Percentiles rank a stretch among this genome's conserved stretches.
phyloP scores from a whole-genome alignment of 768 basidiomycete species.

The Boletus insuetus region DNA sequence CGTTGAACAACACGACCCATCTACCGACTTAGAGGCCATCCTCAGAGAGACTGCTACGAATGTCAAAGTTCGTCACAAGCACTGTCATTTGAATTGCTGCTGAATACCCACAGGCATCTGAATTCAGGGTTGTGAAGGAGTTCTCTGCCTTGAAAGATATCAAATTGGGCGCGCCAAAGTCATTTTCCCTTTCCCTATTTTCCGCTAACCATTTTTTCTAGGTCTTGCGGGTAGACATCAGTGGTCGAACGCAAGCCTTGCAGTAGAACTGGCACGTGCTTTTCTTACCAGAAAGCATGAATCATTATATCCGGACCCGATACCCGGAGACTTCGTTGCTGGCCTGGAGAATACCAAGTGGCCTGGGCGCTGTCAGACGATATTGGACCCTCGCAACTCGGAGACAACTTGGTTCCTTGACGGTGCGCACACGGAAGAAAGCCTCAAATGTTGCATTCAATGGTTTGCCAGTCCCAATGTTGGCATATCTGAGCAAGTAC shows the following conservation, averaged over 20 bases:
- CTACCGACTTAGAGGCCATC: constrained; percentile 61
- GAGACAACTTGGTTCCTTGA: constrained; percentile 85
- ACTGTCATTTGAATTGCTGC: background rate
- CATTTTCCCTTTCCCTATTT: background rate
- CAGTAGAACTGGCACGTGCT: constrained; percentile 64
- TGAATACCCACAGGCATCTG: constrained; percentile 48
- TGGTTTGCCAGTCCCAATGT: constrained; percentile 78
- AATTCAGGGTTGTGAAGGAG: constrained; percentile 60
- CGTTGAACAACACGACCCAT: constrained; percentile 76
- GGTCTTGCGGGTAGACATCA: constrained; percentile 89
- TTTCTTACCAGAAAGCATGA: constrained; percentile 50
- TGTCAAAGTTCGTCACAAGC: constrained; percentile 47
- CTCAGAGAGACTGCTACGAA: constrained; percentile 66
- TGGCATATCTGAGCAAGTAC: constrained; percentile 38
- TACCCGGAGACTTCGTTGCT: constrained; percentile 53
- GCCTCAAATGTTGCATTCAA: constrained; percentile 78
- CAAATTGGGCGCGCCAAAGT: constrained; percentile 53
- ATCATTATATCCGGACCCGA: constrained; percentile 11
- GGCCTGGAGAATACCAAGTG: constrained; percentile 74
- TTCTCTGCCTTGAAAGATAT: constrained; percentile 48
- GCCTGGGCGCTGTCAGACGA: constrained; percentile 94
- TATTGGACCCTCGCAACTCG: constrained; percentile 54
- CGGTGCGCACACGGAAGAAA: constrained; percentile 94
- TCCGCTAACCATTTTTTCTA: constrained; percentile 29
- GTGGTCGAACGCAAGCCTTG: constrained; percentile 81